These are phyloP conservation scores for Fusarium sp. DNA, from an alignment of 2,329 filamentous ascomycete species.

Conservation along the genomic window DNA sequence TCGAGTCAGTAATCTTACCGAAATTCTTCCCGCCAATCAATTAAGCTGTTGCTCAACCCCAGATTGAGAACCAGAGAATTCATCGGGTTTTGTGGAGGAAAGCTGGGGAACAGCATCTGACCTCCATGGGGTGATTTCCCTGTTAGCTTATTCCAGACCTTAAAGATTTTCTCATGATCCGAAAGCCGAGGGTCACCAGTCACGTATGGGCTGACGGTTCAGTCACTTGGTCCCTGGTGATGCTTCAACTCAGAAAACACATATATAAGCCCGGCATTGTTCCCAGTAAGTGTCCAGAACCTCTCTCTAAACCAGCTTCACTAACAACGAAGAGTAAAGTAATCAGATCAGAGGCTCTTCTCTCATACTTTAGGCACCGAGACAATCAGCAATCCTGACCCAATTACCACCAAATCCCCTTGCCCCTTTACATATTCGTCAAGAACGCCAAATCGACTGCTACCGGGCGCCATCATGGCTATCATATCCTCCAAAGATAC, in stretches of 20 bases:
- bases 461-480: background rate
- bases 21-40: background rate
- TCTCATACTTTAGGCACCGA: background rate
- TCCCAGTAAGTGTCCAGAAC: background rate
- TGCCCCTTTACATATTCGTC: background rate
- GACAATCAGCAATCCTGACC: background rate
- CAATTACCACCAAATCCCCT: too few species aligned
- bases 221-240: background rate
- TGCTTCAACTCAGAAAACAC: background rate
- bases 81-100: constrained; percentile 9
- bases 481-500: background rate
- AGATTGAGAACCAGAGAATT: background rate
- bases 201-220: background rate
- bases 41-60: background rate
- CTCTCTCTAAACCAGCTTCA: background rate
- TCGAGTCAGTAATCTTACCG: background rate
- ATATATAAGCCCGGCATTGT: constrained; percentile 1
- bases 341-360: background rate
- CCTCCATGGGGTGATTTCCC: constrained; percentile 19
- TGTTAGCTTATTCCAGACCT: background rate
- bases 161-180: background rate
- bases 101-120: constrained; percentile 15
- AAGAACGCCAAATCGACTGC: background rate
- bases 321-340: too few species aligned
- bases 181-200: background rate